Conservation (phyloP, 2,329 filamentous ascomycete genomes). For the Helotiales sp. region DNA sequence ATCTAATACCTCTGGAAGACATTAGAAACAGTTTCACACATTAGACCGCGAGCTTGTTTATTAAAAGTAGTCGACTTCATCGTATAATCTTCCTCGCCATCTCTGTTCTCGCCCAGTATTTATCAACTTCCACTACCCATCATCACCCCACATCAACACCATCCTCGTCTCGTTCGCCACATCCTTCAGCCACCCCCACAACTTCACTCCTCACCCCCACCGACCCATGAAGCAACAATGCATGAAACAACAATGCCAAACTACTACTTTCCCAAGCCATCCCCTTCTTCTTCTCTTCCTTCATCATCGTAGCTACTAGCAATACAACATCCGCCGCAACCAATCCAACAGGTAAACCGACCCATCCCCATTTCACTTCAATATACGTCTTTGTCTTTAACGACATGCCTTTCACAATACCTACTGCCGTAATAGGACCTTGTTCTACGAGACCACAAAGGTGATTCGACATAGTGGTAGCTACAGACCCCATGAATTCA, state of each 20-base stretch:
- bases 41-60: no score
- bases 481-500: neutral
- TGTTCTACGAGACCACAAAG: neutral
- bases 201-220: constrained; percentile 1
- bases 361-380: constrained; percentile 5
- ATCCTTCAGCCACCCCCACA: neutral
- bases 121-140: constrained; percentile 11
- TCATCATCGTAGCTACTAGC: constrained; percentile 3
- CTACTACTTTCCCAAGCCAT: constrained; percentile 6
- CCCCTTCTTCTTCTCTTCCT: constrained; percentile 4
- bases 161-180: constrained; percentile 6
- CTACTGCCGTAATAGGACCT: neutral
- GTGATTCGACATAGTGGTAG: constrained; percentile 7
- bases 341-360: neutral
- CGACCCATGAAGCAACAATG: constrained; percentile 9
- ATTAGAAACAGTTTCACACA: no score
- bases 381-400: constrained; percentile 4
- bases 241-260: constrained; percentile 12
- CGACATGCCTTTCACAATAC: neutral
- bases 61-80: no score
- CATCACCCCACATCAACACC: constrained; percentile 1
- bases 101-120: no score
- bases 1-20: no score
- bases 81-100: no score
- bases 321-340: constrained; percentile 4